Percentiles rank a stretch among this genome's conserved stretches.
phyloP scores from a whole-genome alignment of 768 basidiomycete genomes.

The Arthromyces matolae region DNA sequence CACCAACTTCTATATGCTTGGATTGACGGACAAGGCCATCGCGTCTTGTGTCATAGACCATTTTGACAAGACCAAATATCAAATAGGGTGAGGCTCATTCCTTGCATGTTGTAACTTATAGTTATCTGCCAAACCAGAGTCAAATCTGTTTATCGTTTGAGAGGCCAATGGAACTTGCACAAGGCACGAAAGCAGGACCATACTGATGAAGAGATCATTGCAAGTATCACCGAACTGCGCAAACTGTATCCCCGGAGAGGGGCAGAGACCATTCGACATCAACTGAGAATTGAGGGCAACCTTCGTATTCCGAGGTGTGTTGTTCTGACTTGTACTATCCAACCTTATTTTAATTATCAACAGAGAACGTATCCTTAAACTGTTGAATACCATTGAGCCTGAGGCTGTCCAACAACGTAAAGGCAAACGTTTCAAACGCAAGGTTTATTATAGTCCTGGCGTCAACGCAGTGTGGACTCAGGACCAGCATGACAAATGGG shows the following conservation, averaged over 20 bases:
- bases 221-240: conserved; percentile 6
- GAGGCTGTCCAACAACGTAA: not conserved
- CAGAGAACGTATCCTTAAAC: not conserved
- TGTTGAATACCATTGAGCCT: not conserved
- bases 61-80: conserved; percentile 15
- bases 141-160: not conserved
- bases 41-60: conserved; percentile 9
- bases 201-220: not conserved
- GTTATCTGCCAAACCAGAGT: not conserved
- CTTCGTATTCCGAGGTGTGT: conserved; percentile 15
- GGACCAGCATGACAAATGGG: conserved; percentile 38
- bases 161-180: not conserved
- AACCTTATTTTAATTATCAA: not conserved
- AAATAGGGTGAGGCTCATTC: conserved; percentile 9
- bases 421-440: conserved; percentile 15
- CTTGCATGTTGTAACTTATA: not conserved
- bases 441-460: conserved; percentile 28
- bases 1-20: too few relatives aligned
- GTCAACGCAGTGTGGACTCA: conserved; percentile 28
- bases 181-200: not conserved
- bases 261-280: conserved; percentile 12
- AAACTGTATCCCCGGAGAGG: conserved; percentile 11
- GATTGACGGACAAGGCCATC: conserved; percentile 17
- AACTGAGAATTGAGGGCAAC: conserved; percentile 11
- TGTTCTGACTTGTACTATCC: not conserved